phyloP scores from a whole-genome alignment of 495 filamentous ascomycete species.

The Copromyces sp. region DNA sequence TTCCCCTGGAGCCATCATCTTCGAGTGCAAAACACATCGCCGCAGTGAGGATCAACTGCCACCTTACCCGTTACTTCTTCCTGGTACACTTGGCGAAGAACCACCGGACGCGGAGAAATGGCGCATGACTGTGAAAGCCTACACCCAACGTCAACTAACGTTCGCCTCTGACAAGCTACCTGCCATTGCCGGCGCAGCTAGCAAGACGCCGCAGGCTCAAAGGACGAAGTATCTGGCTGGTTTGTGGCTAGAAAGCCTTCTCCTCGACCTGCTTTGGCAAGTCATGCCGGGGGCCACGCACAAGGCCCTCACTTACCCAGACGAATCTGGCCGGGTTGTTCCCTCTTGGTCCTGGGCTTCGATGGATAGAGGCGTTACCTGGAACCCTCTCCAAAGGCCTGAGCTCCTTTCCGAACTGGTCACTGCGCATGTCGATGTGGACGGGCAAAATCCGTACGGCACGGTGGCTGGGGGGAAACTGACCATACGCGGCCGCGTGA shows the following conservation, averaged over 20 bases:
- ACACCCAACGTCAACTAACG: slow-evolving; percentile 12
- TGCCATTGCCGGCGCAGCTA: slow-evolving; percentile 29
- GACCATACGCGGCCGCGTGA: not conserved
- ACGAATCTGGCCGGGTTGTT: not conserved
- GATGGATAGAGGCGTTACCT: not conserved
- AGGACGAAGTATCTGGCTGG: slow-evolving; percentile 39
- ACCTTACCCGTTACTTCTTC: not conserved
- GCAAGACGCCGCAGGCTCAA: slow-evolving; percentile 4
- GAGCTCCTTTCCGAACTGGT: not conserved
- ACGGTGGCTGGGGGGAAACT: not conserved
- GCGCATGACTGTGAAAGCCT: not conserved
- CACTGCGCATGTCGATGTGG: not conserved
- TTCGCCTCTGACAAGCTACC: slow-evolving; percentile 43
- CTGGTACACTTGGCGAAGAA: not conserved
- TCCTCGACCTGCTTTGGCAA: not conserved
- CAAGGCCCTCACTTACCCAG: not conserved
- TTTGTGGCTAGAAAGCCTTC: slow-evolving; percentile 12
- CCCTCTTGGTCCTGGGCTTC: not conserved
- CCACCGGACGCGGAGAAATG: slow-evolving; percentile 1
- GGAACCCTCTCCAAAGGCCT: not conserved
- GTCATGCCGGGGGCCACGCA: not conserved
- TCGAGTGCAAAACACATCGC: not conserved
- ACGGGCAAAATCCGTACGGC: not conserved
- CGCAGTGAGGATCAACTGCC: not conserved
- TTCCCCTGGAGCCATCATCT: not conserved